Conservation (phyloP, 257 asterid species). For the Thymus quinquecostatus region DNA sequence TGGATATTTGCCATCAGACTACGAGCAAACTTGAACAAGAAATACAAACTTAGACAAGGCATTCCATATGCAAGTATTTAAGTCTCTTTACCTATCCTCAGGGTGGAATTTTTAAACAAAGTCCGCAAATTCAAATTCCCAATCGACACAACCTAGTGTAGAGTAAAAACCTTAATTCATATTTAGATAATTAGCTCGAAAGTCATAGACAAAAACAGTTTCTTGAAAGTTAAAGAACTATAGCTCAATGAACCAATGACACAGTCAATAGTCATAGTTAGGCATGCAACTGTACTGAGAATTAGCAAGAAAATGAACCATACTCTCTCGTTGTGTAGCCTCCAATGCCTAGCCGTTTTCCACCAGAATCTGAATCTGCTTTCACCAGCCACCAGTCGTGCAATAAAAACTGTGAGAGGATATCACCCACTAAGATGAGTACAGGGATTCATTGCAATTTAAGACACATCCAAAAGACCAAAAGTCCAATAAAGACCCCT, state of each 20-base stretch:
- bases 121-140: constrained; percentile 1
- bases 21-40: neutral
- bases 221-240: constrained; percentile 6
- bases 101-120: neutral
- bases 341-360: constrained; percentile 50
- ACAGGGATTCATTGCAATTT: neutral
- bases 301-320: neutral
- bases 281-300: constrained; percentile 7
- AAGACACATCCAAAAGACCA: neutral
- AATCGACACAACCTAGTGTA: neutral
- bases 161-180: constrained; percentile 11
- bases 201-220: constrained; percentile 14
- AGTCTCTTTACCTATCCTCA: neutral
- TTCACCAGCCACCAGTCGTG: constrained; percentile 71
- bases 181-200: neutral
- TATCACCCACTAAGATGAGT: constrained; percentile 12
- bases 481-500: neutral
- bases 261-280: constrained; percentile 1
- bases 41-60: neutral
- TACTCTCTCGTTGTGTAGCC: constrained; percentile 53
- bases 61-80: neutral
- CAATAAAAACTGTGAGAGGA: constrained; percentile 38
- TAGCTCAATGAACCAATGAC: constrained; percentile 12
- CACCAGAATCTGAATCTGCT: constrained; percentile 38
- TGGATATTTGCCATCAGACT: neutral